Evolutionary conservation across 306 rosid genomes (phyloP).

Genomic region (Castanea sativa): DNA sequence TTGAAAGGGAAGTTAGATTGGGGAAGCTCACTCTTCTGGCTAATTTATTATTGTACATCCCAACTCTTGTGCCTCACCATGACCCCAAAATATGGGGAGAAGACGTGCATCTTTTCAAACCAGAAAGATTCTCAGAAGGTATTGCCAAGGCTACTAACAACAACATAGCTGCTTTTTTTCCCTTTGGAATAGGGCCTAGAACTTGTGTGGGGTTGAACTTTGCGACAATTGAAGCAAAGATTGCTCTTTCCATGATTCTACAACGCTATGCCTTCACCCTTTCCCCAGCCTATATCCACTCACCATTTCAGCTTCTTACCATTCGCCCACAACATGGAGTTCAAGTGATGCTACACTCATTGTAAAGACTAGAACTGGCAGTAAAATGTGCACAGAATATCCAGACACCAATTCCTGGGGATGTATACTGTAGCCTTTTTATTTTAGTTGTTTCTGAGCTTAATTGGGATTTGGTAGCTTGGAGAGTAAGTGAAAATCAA

Average conservation of each 20-base stretch:
- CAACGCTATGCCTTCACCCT: conserved; percentile 24
- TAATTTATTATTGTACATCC: not conserved
- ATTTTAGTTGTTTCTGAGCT: too few relatives aligned
- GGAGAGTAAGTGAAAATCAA: too few relatives aligned
- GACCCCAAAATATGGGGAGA: conserved; percentile 27
- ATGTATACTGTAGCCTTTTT: too few relatives aligned
- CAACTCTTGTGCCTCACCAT: conserved; percentile 19
- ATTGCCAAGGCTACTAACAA: conserved; percentile 18
- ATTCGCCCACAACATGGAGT: conserved; percentile 24
- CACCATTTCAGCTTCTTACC: conserved; percentile 11
- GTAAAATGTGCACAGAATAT: too few relatives aligned
- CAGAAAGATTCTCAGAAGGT: conserved; percentile 25
- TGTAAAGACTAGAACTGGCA: not conserved
- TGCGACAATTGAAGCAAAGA: conserved; percentile 17
- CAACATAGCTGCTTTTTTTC: conserved; percentile 11
- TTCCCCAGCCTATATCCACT: conserved; percentile 24
- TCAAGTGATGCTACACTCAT: conserved; percentile 12
- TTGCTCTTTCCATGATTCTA: conserved; percentile 25
- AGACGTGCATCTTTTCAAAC: conserved; percentile 27
- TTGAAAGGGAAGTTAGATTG: conserved; percentile 8
- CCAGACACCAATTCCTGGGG: too few relatives aligned
- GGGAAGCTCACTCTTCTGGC: conserved; percentile 20
- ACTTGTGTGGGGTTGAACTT: conserved; percentile 23
- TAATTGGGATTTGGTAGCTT: too few relatives aligned
- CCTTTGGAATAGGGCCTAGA: conserved; percentile 26